Conservation (phyloP, 2,329 filamentous ascomycete species). For the Beauveria sp. region DNA sequence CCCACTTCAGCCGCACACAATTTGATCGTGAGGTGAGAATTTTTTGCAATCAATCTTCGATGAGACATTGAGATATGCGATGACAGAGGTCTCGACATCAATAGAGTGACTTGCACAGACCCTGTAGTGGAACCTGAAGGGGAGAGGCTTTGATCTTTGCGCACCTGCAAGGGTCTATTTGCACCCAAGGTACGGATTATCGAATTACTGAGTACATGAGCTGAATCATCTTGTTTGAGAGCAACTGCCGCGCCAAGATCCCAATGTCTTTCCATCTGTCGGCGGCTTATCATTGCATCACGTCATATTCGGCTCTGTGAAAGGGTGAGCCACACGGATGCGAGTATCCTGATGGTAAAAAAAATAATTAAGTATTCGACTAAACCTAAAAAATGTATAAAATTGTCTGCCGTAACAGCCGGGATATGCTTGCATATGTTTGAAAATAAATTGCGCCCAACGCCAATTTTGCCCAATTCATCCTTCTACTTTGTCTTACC, state of each 20-base stretch:
- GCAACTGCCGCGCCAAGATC: background rate
- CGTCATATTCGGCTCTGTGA: background rate
- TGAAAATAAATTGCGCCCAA: background rate
- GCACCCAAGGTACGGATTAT: too few species aligned
- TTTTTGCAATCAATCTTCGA: background rate
- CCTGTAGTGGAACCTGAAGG: background rate
- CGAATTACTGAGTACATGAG: too few species aligned
- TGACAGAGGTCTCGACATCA: background rate
- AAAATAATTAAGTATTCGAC: background rate
- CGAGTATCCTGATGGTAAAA: background rate
- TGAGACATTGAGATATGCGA: slow-evolving; percentile 1
- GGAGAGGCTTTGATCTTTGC: background rate
- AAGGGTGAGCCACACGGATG: background rate
- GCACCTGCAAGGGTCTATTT: background rate
- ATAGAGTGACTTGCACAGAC: background rate
- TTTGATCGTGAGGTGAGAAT: background rate
- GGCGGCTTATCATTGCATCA: too few species aligned
- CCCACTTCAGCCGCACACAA: background rate
- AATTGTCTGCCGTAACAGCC: background rate
- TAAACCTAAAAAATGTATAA: background rate
- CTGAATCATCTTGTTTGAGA: background rate
- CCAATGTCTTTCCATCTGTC: too few species aligned
- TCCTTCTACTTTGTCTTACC: background rate
- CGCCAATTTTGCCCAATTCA: background rate
- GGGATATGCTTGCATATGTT: background rate